These are phyloP conservation scores for Epipyxis sp. DNA, from an alignment of 108 stramenopile species.

Conservation along the genomic window DNA sequence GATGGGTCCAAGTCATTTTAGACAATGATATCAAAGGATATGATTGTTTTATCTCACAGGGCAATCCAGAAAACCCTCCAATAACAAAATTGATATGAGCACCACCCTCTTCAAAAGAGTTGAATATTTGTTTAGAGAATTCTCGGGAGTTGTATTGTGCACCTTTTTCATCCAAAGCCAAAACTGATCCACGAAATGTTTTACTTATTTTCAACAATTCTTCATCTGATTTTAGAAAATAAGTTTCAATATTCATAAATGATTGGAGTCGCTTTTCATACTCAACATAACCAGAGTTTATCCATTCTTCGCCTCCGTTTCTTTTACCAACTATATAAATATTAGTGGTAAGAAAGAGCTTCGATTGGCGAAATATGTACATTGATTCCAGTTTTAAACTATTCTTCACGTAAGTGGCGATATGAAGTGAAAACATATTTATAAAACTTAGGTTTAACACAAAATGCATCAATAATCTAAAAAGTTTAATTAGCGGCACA, in stretches of 20 bases:
- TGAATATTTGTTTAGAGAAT: background rate
- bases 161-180: background rate
- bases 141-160: background rate
- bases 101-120: background rate
- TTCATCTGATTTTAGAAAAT: background rate
- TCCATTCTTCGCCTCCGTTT: background rate
- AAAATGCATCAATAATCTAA: too few species aligned
- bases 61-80: background rate
- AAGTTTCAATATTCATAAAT: background rate
- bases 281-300: background rate
- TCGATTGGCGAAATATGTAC: too few species aligned
- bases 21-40: background rate
- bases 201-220: background rate
- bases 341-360: conserved; percentile 3
- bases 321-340: background rate
- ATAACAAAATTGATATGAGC: conserved; percentile 7
- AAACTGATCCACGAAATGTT: background rate
- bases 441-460: too few species aligned
- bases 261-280: background rate
- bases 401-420: too few species aligned
- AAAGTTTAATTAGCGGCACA: too few species aligned
- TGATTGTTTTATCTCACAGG: background rate
- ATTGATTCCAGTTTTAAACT: too few species aligned
- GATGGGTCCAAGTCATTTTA: conserved; percentile 21
- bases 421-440: too few species aligned